Base-by-base conservation (phyloP, 352 stramenopile genomes). In the Phytophthora kernoviae region DNA sequence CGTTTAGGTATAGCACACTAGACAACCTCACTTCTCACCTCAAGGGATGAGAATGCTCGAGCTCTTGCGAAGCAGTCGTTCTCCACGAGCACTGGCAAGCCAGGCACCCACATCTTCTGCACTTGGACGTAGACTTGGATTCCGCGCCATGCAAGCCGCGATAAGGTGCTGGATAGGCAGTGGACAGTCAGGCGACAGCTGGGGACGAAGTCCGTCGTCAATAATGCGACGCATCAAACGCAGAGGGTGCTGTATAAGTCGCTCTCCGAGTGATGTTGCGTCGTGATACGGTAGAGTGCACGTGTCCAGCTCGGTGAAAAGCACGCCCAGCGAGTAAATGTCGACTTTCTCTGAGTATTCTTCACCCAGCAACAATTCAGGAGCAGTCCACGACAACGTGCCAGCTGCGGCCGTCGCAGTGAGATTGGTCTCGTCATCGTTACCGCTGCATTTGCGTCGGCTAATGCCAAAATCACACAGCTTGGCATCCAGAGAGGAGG, bases 251-350 rank as follows among this genome's bases (percentile, higher is more conserved):
- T 84, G 68, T 18, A 78, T 68, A 37, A 88, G 64, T 48, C 67
- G 61, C 34, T 76, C 44, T 10, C 68, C 68, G 8, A 79, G 56
- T 12, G 74, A 83, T 48, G 65, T 55, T 14, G 62, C 34, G 57
- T 91, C 77, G 39, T 89, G 73, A 30, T 88, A 93, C 53, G 86
- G 84, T 34, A 92, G 54, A 18, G 70, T 61, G 48, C 81, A 87
- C 45, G 84, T 91, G 59, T 95, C 82, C 22, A 95, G 60, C 61
- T 93, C 84, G 4, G 63, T 77, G 5, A 92, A 58, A 30, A 95
- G 53, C n/a, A 95, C 67, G 12, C 84, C 82, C 32, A 79, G 86
- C 44, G 84, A 91, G 58, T 93, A 93, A 21, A 93, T 87, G 54
- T 94, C 81, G 3, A 81, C 78, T 42, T 82, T 89, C 50, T 95